Evolutionary conservation across 495 filamentous ascomycete species (phyloP), one percentile per base, ranked within the genome.

Genomic region (Zalerion maritima): DNA sequence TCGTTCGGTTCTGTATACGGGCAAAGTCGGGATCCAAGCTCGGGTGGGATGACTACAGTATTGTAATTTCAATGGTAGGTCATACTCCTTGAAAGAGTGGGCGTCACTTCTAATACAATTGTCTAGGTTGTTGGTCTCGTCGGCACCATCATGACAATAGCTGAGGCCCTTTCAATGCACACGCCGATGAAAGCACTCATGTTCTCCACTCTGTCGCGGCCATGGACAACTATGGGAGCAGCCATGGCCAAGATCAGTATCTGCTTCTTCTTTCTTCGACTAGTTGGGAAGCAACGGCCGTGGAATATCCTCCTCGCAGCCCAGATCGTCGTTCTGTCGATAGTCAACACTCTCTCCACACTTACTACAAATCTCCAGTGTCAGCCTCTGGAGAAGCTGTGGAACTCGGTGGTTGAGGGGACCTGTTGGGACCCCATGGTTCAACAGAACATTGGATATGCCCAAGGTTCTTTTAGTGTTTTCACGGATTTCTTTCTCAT

Each of bases 241-340:
- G 50, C 50, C 0, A 40, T 57, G 14, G 37, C 41, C 44, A 54
- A 54, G 43, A 47, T 52, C 13, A 45, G 50, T 3, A 50, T 57
- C 14, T 57, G 42, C 24, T 37, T 57, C 8, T 44, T 51, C 29
- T 48, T 52, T 26, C 43, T 49, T 18, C 25, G 35, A 9, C 39
- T 50, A 3, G 32, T 53, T 4, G 32, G 41, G 7, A 26, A 38
- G n/a, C 34, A 34, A 9, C 36, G 40, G 17, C 36, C 35, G 14
- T 54, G 50, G 53, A 18, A 44, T 31, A 37, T 50, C 14, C 28
- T 54, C 22, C 34, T 57, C 17, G 33, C 40, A 12, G 29, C 40
- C 5, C 32, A 50, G 20, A 46, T 57, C 17, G 36, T 49, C 14
- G 8, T 49, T 7, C 40, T 57, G 38, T 46, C 49, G 5, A 35